Percentiles rank a stretch among this genome's conserved stretches.
phyloP scores from a whole-genome alignment of 2,329 filamentous ascomycete genomes.

The Byssothecium circinans region DNA sequence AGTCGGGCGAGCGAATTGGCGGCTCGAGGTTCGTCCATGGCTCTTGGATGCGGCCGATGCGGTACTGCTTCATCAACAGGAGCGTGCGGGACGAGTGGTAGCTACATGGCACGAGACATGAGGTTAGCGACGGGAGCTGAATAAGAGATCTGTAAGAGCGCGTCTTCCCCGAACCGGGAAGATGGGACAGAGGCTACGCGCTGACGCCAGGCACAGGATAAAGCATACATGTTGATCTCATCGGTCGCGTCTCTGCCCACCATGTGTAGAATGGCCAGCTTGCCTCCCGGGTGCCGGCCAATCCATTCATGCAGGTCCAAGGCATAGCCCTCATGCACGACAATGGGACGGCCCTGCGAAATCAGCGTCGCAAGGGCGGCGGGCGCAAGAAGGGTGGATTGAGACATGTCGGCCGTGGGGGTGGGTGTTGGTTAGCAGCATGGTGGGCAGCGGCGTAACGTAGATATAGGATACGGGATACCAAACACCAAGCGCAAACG shows the following conservation, averaged over 20 bases:
- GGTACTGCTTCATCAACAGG: conserved; percentile 61
- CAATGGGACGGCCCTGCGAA: conserved; percentile 57
- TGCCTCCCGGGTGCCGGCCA: conserved; percentile 61
- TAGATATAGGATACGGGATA: not conserved
- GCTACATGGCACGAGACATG: conserved; percentile 40
- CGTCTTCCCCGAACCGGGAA: conserved; percentile 11
- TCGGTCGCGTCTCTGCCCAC: conserved; percentile 62
- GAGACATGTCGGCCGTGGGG: conserved; percentile 18
- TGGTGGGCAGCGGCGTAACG: not conserved
- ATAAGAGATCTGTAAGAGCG: conserved; percentile 3
- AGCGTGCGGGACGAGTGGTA: conserved; percentile 60
- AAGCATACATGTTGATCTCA: conserved; percentile 59
- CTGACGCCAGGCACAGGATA: not conserved
- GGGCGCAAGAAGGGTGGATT: conserved; percentile 44
- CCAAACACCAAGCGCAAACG: not conserved
- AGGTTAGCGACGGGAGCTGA: conserved; percentile 6
- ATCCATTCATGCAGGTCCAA: conserved; percentile 62
- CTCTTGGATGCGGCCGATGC: conserved; percentile 59
- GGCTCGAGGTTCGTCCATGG: conserved; percentile 62
- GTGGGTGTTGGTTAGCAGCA: not conserved
- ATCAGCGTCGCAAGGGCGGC: conserved; percentile 56
- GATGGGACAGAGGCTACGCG: conserved; percentile 9
- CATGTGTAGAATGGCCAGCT: conserved; percentile 63
- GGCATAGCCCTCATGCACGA: conserved; percentile 59
- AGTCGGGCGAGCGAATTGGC: conserved; percentile 58